These are phyloP conservation scores for Rugosomyces carneus DNA, from an alignment of 1,284 basidiomycete genomes.

Conservation along the genomic window DNA sequence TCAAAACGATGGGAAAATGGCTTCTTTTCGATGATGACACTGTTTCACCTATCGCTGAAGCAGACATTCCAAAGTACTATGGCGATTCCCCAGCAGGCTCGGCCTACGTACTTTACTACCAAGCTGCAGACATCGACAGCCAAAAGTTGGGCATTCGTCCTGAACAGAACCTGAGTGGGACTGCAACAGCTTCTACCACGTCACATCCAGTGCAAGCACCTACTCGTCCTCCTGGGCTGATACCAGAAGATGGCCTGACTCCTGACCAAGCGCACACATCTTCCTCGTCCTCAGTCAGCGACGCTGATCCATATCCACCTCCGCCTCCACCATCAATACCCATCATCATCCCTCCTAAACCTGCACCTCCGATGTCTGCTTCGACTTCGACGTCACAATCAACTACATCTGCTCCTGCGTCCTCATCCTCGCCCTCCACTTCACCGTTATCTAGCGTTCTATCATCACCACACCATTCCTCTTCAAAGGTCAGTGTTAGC, in stretches of 20 bases:
- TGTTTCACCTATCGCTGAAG: slow-evolving; percentile 83
- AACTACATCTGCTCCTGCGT: slow-evolving; percentile 9
- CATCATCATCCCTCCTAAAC: not conserved
- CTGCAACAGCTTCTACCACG: slow-evolving; percentile 7
- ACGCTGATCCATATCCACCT: not conserved
- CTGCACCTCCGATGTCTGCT: slow-evolving; percentile 1
- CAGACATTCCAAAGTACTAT: slow-evolving; percentile 90
- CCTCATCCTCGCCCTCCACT: slow-evolving; percentile 8
- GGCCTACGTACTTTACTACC: slow-evolving; percentile 97
- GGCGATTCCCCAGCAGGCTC: slow-evolving; percentile 87
- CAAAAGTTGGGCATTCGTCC: slow-evolving; percentile 58
- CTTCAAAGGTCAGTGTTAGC: slow-evolving; percentile 13
- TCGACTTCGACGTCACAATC: slow-evolving; percentile 14
- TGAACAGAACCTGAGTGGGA: slow-evolving; percentile 17
- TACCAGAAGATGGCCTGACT: slow-evolving; percentile 24
- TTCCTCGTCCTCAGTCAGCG: slow-evolving; percentile 4
- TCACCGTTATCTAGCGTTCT: not conserved
- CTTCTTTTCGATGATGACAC: slow-evolving; percentile 94
- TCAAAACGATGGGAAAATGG: slow-evolving; percentile 85
- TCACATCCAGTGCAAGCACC: slow-evolving; percentile 1
- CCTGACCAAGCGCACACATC: not conserved
- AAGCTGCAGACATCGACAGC: slow-evolving; percentile 82
- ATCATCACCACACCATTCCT: not conserved
- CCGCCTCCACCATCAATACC: not conserved
- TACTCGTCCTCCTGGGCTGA: slow-evolving; percentile 48